Evolutionary conservation across 1,284 basidiomycete species (phyloP), one percentile per base, ranked within the genome.

Genomic region (Papiliotrema nemorosa): DNA sequence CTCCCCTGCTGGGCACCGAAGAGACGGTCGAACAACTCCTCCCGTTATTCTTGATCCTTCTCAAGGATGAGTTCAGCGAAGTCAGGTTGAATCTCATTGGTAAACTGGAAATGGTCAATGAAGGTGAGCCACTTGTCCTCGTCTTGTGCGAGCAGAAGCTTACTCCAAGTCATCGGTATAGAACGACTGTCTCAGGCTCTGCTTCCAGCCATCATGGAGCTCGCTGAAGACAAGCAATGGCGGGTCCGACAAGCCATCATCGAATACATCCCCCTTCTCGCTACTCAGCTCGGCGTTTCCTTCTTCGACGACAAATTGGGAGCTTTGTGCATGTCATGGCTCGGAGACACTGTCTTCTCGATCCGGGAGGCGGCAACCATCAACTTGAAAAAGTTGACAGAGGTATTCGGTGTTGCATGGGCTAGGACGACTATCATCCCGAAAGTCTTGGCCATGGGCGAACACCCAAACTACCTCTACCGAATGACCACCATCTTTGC

Each of bases 161-260:
- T 33, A 31, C 31, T 12, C 18, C 33, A 55, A 91, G 96, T 98
- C 34, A 98, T 99, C 60, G 96, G 97, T 42, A 97, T 98, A 66
- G 91, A 97, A 55, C 81, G 93, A 20, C 79, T 99, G 42, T 93
- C 92, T 5, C 92, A 97, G 69, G 96, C 91, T 55, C 84, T 99
- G 34, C 82, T 99, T 21, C 96, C 96, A 7, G 96, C 96, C 29
- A 98, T 99, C 62, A 90, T 98, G 63, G 90, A 97, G 72, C 80
- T 99, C 40, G 94, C 96, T 22, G 96, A 98, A 76, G 96, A 99
- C 80, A 99, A 98, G 77, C 97, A 97, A 62, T 99, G 96, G 96
- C 87, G 96, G 44, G 96, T 99, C 37, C 87, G 96, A 62, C 96
- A 99, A 77, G 96, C 96, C 14, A 98, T 99, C 77, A 99, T 99